Base-by-base conservation (phyloP, 345 rosid genomes). In the Salix koriyanagi region DNA sequence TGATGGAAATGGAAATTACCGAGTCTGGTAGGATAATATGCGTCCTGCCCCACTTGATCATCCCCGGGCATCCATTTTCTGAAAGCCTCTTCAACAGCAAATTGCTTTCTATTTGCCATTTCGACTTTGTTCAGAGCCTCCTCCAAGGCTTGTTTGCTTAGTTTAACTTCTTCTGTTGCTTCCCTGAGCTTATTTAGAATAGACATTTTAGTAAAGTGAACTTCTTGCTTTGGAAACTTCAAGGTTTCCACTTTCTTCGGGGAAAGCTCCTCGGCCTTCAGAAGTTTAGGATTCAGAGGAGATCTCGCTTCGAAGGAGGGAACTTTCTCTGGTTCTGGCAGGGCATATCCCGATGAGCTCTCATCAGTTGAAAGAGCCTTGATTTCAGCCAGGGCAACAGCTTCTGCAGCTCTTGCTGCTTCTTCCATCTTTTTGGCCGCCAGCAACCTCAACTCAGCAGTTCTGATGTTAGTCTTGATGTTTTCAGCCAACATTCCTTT, bases 401-500 rank as follows among this genome's bases (percentile, higher is more conserved):
- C 96, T 87, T 96, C 98, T 2, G 97, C 91, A 41, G 99, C 99
- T 77, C 83, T 87, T 18, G 99, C 99, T 75, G 99, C 99, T 85
- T 96, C 99, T 87, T 93, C 98, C 99, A 93, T 93, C 86, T 93
- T 96, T 67, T 87, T 91, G 37, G 97, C 98, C n/a, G 99, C 99
- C 76, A 89, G 65, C 84, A 89, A 76, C 82, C 93, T 96, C 94
- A 96, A 89, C 77, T 96, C 98, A 50, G 91, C 96, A 2, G 91
- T 90, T 79, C 72, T 89, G 48, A 90, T 46, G 76, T 71, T 80
- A 44, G 73, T 70, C 82, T 78, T 90, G 79, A 48, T 79, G 48
- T 85, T 89, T 41, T 84, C 86, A 73, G 73, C 79, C 8, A 77
- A 32, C 76, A 65, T 77, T 28, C 68, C 68, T 75, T 81, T 79